Conservation (phyloP, 2,329 filamentous ascomycete genomes). For the Stachybotrys chlorohalonatus region DNA sequence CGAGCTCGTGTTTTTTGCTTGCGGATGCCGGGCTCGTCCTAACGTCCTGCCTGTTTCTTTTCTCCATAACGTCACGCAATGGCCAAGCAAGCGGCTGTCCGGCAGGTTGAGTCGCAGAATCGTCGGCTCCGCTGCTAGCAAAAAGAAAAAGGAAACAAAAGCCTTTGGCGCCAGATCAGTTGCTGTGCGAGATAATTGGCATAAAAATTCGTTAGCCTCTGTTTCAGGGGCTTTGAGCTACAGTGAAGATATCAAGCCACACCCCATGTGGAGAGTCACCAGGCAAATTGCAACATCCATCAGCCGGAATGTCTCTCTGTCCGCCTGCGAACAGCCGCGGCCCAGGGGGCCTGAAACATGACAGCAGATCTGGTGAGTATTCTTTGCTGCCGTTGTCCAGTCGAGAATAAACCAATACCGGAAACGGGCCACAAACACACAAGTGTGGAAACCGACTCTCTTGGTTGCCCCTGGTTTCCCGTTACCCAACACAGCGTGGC, state of each 20-base stretch:
- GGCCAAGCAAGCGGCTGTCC: neutral
- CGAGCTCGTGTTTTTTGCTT: neutral
- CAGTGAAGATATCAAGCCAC: neutral
- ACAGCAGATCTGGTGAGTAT: no score
- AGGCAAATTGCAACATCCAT: neutral
- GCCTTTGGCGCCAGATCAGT: neutral
- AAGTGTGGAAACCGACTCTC: no score
- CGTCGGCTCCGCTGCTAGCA: neutral
- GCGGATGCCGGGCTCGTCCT: neutral
- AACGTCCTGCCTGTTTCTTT: no score
- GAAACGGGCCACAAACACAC: no score
- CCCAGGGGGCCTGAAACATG: no score
- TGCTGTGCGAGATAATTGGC: neutral
- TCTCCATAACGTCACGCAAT: neutral
- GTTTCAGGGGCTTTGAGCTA: neutral
- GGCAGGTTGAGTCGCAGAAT: neutral
- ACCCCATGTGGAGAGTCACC: neutral
- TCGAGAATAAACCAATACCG: no score
- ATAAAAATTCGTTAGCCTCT: neutral
- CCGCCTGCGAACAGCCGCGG: no score
- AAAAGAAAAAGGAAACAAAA: neutral
- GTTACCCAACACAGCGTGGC: no score
- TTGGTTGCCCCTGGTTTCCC: no score
- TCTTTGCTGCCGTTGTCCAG: no score
- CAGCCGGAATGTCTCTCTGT: neutral